Conservation (phyloP, 1,284 basidiomycete species). For the Irpex sp. region DNA sequence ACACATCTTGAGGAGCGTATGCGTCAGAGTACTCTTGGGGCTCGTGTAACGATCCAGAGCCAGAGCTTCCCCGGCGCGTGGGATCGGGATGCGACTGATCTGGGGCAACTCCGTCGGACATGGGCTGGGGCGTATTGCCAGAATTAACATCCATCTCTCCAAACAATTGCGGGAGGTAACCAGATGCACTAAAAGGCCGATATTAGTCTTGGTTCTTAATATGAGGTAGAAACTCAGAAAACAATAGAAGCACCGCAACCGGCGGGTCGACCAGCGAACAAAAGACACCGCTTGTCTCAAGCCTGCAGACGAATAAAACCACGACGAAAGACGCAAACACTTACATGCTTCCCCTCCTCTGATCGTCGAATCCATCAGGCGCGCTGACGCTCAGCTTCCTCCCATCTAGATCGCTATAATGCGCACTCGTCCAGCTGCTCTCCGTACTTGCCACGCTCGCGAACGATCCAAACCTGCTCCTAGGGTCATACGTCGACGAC, state of each 20-base stretch:
- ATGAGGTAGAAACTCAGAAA: background rate
- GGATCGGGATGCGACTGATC: background rate
- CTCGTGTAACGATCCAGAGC: background rate
- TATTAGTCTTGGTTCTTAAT: background rate
- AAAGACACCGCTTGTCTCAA: background rate
- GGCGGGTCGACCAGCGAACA: background rate
- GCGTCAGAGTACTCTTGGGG: background rate
- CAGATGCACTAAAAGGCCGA: slow-evolving; percentile 1
- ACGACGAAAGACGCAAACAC: background rate
- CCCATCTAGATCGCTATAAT: slow-evolving; percentile 4
- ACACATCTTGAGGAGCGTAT: background rate
- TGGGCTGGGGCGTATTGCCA: slow-evolving; percentile 4
- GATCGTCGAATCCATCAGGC: slow-evolving; percentile 4
- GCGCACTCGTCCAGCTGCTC: slow-evolving; percentile 9
- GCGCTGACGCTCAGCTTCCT: slow-evolving; percentile 2
- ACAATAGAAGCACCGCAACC: background rate
- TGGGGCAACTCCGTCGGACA: background rate
- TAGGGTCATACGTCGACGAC: slow-evolving; percentile 6
- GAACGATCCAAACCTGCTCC: slow-evolving; percentile 8
- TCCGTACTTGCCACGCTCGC: slow-evolving; percentile 10
- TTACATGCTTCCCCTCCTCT: slow-evolving; percentile 10
- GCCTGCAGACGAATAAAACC: background rate
- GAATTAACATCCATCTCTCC: slow-evolving; percentile 4
- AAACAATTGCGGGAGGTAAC: slow-evolving; percentile 4
- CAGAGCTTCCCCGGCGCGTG: background rate